phyloP scores from a whole-genome alignment of 495 filamentous ascomycete genomes.

The Pseudotulostoma volvatum region DNA sequence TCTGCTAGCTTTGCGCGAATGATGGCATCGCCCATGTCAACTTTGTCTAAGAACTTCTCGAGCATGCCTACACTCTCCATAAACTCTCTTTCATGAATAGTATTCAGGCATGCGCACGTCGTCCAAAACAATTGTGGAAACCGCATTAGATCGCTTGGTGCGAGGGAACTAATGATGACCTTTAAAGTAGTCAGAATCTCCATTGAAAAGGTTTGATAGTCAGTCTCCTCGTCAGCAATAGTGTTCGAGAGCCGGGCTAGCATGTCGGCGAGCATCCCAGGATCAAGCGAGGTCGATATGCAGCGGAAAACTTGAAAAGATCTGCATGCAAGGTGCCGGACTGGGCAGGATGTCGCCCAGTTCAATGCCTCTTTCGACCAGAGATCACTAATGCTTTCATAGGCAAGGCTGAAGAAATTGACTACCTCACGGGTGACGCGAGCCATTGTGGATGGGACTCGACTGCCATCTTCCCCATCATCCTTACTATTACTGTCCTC shows the following conservation, averaged over 20 bases:
- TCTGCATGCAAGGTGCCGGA: conserved; percentile 86
- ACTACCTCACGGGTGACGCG: conserved; percentile 65
- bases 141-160: conserved; percentile 60
- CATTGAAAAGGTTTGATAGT: conserved; percentile 93
- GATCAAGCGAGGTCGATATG: conserved; percentile 76
- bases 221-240: conserved; percentile 78
- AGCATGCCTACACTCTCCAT: conserved; percentile 82
- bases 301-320: conserved; percentile 97
- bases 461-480: conserved; percentile 44
- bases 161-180: conserved; percentile 69
- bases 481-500: conserved; percentile 76
- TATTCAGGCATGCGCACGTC: conserved; percentile 86
- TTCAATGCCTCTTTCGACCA: conserved; percentile 80
- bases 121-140: conserved; percentile 97
- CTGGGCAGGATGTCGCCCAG: conserved; percentile 94
- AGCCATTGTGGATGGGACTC: conserved; percentile 79
- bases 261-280: conserved; percentile 90
- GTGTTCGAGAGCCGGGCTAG: conserved; percentile 86
- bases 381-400: conserved; percentile 73
- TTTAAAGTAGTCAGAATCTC: conserved; percentile 90
- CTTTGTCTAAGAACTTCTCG: conserved; percentile 66
- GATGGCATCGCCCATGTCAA: conserved; percentile 58
- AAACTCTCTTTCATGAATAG: conserved; percentile 89
- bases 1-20: conserved; percentile 56
- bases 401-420: conserved; percentile 66